Evolutionary conservation across 75 land plant species (phyloP), one percentile per base, ranked within the genome.

Genomic region (Cunninghamia lanceolata): DNA sequence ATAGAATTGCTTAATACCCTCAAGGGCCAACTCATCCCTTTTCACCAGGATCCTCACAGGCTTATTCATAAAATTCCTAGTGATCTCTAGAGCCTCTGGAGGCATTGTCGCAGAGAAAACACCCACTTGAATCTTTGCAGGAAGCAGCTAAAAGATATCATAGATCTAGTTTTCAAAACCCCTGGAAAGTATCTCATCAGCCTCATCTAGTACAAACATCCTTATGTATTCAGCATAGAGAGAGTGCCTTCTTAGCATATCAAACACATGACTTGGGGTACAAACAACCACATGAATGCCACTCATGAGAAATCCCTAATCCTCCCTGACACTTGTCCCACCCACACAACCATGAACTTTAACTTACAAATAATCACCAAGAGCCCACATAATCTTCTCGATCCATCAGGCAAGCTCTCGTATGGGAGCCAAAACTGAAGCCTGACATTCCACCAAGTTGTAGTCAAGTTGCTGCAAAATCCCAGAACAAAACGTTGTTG

Each of bases 251-350:
- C n/a, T n/a, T n/a, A n/a, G n/a, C n/a, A n/a, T n/a, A n/a, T n/a
- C n/a, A n/a, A n/a, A n/a, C n/a, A n/a, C n/a, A n/a, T n/a, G n/a
- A n/a, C n/a, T n/a, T n/a, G n/a, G 2, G 16, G 96, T 95, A 38
- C 96, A 95, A 36, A 95, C 96, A 46, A 95, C 96, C 47, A 95
- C 96, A 90, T 95, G 96, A 28, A 95, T 95, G 16, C 96, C 96
- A 86, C 86, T 85, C 6, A 91, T 87, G 47, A 95, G 93, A 47
- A 94, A 92, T 0, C 96, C 84, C 66, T 92, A 94, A 83, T 93
- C 96, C 82, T 92, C 93, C 54, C 94, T 87, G 14, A 93, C 95
- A 88, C 90, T 91, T 8, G 95, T 93, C 2, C 96, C 96, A 71
- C 95, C 95, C 71, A 94, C 94, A 90, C 94, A 94, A 21, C 93